Evolutionary conservation across 1,284 basidiomycete genomes (phyloP).

Genomic region (Sphaerobolus stellatus): DNA sequence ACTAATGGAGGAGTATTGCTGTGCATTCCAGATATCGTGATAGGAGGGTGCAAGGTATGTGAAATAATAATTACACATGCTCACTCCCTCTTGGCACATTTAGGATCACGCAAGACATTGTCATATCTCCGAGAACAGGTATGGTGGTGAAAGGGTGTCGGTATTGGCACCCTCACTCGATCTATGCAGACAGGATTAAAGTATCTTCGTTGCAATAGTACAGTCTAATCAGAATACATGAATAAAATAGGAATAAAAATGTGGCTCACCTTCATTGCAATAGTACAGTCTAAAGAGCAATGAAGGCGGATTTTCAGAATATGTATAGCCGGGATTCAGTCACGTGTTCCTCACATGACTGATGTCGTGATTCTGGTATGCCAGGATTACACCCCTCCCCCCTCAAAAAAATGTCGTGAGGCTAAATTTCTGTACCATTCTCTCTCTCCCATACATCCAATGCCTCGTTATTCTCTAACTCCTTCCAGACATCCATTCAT

Average conservation of each 20-base stretch:
- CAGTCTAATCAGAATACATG: no score
- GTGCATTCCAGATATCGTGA: conserved; percentile 34
- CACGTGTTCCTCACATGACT: no score
- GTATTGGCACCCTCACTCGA: no score
- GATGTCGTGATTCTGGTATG: not conserved
- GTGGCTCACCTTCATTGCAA: no score
- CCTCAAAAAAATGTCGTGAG: not conserved
- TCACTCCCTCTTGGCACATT: conserved; percentile 34
- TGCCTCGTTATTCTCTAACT: not conserved
- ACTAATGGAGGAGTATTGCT: conserved; percentile 19
- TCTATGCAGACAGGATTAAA: no score
- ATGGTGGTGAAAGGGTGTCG: conserved; percentile 34
- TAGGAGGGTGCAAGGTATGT: conserved; percentile 20
- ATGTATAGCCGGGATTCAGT: no score
- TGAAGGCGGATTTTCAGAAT: no score
- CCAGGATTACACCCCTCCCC: not conserved
- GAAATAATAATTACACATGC: conserved; percentile 35
- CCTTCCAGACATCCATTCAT: not conserved
- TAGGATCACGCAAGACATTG: conserved; percentile 33
- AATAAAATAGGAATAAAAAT: no score
- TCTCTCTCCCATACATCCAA: not conserved
- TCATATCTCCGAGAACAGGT: conserved; percentile 29
- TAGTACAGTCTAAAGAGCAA: no score
- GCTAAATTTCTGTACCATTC: not conserved
- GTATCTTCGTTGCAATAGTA: no score